Conservation (phyloP, 257 asterid species). For the Verbena officinalis region DNA sequence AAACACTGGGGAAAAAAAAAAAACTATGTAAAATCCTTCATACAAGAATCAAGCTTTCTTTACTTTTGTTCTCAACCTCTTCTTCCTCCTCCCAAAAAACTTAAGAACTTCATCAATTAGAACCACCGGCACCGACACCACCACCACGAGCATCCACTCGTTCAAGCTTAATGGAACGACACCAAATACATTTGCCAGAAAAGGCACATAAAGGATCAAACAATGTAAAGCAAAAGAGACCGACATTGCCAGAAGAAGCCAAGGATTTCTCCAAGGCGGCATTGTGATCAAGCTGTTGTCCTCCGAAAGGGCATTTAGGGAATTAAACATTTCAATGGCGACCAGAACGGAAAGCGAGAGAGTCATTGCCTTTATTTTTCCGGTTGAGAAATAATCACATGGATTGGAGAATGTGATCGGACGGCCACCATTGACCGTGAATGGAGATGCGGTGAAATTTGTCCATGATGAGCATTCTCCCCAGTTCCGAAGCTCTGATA, state of each 20-base stretch:
- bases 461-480: slow-evolving; percentile 84
- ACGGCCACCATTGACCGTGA: slow-evolving; percentile 58
- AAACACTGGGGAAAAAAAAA: background rate
- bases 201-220: slow-evolving; percentile 68
- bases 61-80: slow-evolving; percentile 39
- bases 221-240: slow-evolving; percentile 69
- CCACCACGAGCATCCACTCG: slow-evolving; percentile 72
- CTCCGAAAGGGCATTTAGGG: slow-evolving; percentile 86
- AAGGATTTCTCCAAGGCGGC: slow-evolving; percentile 95
- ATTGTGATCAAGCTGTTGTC: slow-evolving; percentile 79
- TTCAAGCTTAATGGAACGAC: slow-evolving; percentile 62
- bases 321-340: slow-evolving; percentile 86
- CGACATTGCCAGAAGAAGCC: slow-evolving; percentile 83
- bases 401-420: slow-evolving; percentile 58
- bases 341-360: slow-evolving; percentile 86
- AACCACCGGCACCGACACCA: slow-evolving; percentile 72
- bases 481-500: slow-evolving; percentile 89
- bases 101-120: slow-evolving; percentile 74
- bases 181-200: slow-evolving; percentile 68
- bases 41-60: slow-evolving; percentile 42
- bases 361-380: slow-evolving; percentile 88
- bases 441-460: slow-evolving; percentile 69
- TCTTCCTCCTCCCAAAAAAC: slow-evolving; percentile 69
- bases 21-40: background rate
- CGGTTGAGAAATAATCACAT: slow-evolving; percentile 71